These are phyloP conservation scores for Aegilops bicornis DNA, from an alignment of 176 grass and related monocot species.

Conservation along the genomic window DNA sequence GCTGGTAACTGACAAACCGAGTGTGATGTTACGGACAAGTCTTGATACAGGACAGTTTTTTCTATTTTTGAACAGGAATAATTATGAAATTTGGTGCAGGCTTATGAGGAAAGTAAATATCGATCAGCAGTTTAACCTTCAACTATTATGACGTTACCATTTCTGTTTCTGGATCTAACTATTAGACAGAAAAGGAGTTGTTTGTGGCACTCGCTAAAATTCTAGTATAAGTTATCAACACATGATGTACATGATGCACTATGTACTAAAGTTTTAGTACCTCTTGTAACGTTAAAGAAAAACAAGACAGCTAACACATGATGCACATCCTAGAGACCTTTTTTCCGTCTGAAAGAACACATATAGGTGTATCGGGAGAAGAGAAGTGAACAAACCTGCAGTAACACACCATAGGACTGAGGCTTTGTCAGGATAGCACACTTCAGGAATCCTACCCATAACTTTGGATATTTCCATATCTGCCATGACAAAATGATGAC, in stretches of 20 bases:
- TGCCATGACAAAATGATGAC: constrained; percentile 30
- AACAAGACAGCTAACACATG: not conserved
- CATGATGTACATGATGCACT: too few species aligned
- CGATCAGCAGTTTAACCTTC: not conserved
- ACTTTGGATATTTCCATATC: constrained; percentile 99
- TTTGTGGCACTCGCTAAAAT: not conserved
- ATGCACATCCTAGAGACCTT: not conserved
- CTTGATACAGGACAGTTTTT: not conserved
- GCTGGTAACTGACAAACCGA: constrained; percentile 71
- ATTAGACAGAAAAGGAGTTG: not conserved
- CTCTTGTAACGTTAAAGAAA: not conserved
- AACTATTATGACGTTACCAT: not conserved
- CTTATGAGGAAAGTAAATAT: not conserved
- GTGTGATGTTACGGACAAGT: not conserved
- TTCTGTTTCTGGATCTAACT: constrained; percentile 1
- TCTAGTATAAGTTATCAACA: not conserved
- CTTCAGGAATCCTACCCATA: constrained; percentile 96
- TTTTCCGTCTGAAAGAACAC: constrained; percentile 13
- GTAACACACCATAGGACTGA: constrained; percentile 81
- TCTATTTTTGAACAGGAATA: not conserved
- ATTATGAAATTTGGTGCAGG: not conserved
- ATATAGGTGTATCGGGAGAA: not conserved
- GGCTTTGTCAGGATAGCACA: constrained; percentile 89
- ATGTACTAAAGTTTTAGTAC: too few species aligned
- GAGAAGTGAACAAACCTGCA: constrained; percentile 63